These are phyloP conservation scores for Phyllostachys edulis DNA, from an alignment of 176 grass and related monocot genomes.

Conservation along the genomic window DNA sequence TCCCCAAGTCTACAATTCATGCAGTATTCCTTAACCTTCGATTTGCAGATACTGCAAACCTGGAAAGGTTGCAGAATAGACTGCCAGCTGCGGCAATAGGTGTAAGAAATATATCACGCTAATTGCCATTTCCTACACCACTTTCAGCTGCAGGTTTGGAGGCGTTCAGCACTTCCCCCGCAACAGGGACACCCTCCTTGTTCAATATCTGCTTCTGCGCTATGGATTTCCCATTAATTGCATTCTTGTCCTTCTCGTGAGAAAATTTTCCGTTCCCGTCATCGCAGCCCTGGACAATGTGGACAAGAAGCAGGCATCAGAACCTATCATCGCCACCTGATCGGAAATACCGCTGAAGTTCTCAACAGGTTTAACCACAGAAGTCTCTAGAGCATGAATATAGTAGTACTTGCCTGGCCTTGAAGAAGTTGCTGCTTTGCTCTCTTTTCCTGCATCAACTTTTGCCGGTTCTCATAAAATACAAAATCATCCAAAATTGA, in stretches of 20 bases:
- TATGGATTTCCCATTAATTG: constrained; percentile 25
- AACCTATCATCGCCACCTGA: not conserved
- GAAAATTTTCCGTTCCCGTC: constrained; percentile 35
- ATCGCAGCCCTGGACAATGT: constrained; percentile 40
- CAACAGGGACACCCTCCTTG: constrained; percentile 46
- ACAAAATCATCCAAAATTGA: constrained; percentile 90
- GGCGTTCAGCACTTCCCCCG: constrained; percentile 7
- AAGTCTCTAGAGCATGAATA: not conserved
- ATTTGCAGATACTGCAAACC: constrained; percentile 25
- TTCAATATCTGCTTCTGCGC: constrained; percentile 50
- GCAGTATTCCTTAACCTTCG: not conserved
- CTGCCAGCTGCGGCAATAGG: constrained; percentile 9
- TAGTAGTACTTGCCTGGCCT: constrained; percentile 64
- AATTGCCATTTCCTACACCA: constrained; percentile 40
- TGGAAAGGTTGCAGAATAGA: constrained; percentile 7
- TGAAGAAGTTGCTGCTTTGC: constrained; percentile 65
- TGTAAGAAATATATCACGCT: constrained; percentile 25
- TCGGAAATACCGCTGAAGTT: not conserved
- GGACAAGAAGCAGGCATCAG: constrained; percentile 27
- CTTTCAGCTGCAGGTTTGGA: constrained; percentile 47
- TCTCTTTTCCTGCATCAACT: constrained; percentile 89
- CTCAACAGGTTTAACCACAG: not conserved
- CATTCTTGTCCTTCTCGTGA: constrained; percentile 61
- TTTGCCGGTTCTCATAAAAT: constrained; percentile 93
- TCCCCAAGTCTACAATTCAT: constrained; percentile 12